Base-by-base conservation (phyloP, 805 yeast species). In the Schwanniomyces pseudopolymorphus region DNA sequence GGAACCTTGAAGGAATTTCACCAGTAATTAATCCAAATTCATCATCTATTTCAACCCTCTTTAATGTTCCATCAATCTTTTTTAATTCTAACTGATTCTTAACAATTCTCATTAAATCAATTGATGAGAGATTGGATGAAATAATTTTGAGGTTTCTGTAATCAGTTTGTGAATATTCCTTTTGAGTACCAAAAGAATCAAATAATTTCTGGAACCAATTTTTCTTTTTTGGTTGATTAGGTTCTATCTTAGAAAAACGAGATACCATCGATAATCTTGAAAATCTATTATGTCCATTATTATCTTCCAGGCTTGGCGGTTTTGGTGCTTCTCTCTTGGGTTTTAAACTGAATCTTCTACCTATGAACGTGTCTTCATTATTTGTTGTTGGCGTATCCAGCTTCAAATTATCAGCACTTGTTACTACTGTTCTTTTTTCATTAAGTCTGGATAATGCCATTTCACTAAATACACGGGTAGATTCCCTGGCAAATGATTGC, bases 1-100 rank as follows among this genome's bases (percentile, higher is more conserved):
- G 72, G 53, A 62, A 75, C 33, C 67, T 66, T 11, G 76, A 58
- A n/a, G 83, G 81, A 13, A 79, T 69, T 14, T 67, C 62, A 2
- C 82, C 81, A 47, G 66, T 67, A 17, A 79, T 69, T 13, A 67
- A 51, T 4, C 77, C 72, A 50, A 70, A 68, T 44, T 69, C 74
- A 43, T 74, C 77, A 46, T 70, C 76, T 33, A 76, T 62, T 2
- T 67, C 69, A 11, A 72, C 73, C 21, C 66, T 63, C 14, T 63
- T 58, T 9, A 79, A 67, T 2, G 82, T 68, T 0, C 83, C 83
- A 57, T 79, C 83, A 44, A 75, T 68, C 45, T 68, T 61, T 54
- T 77, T 76, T 56, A 78, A 59, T 50, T 69, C 70, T 44, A 79
- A 58, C 6, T 77, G 77, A 43, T 66, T 66, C 45, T 64, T 68